Base-by-base conservation (phyloP, 2,329 filamentous ascomycete genomes). In the Cladobotryum protrusum region DNA sequence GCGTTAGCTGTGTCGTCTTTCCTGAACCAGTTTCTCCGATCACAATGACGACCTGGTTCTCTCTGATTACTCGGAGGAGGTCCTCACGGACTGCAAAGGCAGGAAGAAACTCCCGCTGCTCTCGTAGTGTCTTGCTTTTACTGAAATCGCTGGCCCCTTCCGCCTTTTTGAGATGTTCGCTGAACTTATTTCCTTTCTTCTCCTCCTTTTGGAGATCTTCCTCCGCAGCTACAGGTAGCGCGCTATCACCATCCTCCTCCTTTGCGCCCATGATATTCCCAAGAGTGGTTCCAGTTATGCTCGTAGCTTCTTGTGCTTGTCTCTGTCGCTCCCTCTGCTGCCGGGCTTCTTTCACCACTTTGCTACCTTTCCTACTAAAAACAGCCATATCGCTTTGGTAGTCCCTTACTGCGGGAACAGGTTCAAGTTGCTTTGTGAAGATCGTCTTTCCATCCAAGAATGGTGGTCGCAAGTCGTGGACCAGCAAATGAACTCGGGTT, bases 381-480 rank as follows among this genome's bases (percentile, higher is more conserved):
- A 99, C 91, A 1, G 93, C 93, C 93, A 99, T 96, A 63, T 99
- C 93, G 64, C 95, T 99, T 68, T 97, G 92, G 20, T 87, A 85
- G 65, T 99, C 93, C 47, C 87, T 81, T 13, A 99, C 88, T 0
- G 93, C 95, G 0, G 92, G 89, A 1, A 99, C 87, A 0, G 93
- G 95, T 52, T 99, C 93, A 18, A 97, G 68, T 67, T 99, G 95
- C 68, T 96, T 97, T 3, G 93, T 99, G 66, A 99, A 99, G 50
- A 99, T 87, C 17, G 86, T 97, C 59, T 90, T 84, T 19, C 93
- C 93, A 69, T 99, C 92, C 43, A 99, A 72, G 62, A 99, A 99
- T 0, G 93, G 95, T 9, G 93, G 93, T 56, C 89, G 87, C 35
- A 99, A 76, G 61, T 99, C 91, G 67, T 99, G 93, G 1, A 97